Percentiles rank a stretch among this genome's conserved stretches.
phyloP scores from a whole-genome alignment of 257 asterid species.

The Rhazya stricta region DNA sequence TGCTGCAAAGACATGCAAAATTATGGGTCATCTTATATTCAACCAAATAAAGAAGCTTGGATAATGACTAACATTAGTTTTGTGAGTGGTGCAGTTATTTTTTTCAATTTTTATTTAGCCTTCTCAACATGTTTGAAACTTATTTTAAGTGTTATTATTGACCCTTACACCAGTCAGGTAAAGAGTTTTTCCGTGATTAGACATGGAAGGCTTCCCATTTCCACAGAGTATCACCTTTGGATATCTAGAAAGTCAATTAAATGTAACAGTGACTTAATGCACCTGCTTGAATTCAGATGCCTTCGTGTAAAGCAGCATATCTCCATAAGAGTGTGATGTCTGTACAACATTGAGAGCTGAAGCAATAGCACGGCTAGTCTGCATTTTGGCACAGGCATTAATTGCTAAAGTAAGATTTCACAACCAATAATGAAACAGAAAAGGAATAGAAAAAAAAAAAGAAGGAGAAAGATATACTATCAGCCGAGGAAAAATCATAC shows the following conservation, averaged over 20 bases:
- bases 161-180: conserved; percentile 6
- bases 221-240: background rate
- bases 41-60: background rate
- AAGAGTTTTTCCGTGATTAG: too few relatives aligned
- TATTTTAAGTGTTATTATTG: background rate
- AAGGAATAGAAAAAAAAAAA: background rate
- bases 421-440: conserved; percentile 1
- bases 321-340: conserved; percentile 83
- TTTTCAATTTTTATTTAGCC: too few relatives aligned
- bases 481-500: background rate
- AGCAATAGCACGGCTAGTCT: conserved; percentile 77
- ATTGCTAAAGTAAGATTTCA: conserved; percentile 6
- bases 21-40: background rate
- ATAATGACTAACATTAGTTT: background rate
- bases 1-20: background rate
- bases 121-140: background rate
- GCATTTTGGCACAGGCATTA: conserved; percentile 28
- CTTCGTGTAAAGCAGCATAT: conserved; percentile 61
- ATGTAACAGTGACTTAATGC: background rate
- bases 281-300: conserved; percentile 89
- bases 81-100: background rate
- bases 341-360: conserved; percentile 77
- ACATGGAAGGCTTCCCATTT: background rate
- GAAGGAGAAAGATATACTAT: background rate
- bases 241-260: background rate